These are phyloP conservation scores for Schizonepeta tenuifolia DNA, from an alignment of 257 asterid genomes.

Conservation along the genomic window DNA sequence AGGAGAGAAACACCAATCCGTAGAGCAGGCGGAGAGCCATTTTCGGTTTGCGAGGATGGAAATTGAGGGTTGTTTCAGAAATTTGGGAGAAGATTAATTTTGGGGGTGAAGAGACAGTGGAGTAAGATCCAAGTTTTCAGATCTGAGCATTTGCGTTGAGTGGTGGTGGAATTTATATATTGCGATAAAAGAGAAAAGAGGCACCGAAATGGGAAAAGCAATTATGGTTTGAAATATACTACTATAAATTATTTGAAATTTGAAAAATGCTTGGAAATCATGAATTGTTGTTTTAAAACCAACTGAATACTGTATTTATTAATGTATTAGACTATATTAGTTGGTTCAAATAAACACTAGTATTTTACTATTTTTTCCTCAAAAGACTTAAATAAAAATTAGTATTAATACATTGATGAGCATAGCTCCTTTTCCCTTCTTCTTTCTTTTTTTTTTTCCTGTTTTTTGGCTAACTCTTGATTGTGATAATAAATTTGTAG, in stretches of 20 bases:
- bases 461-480: too few species aligned
- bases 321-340: background rate
- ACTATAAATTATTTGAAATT: conserved; percentile 4
- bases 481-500: too few species aligned
- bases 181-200: background rate
- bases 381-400: too few species aligned
- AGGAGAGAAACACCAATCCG: conserved; percentile 50
- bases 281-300: background rate
- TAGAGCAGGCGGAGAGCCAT: conserved; percentile 53
- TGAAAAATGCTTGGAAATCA: conserved; percentile 13
- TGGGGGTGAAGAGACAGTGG: conserved; percentile 18
- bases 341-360: too few species aligned
- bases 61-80: too few species aligned
- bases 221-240: background rate
- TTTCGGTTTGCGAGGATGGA: background rate
- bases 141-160: conserved; percentile 6
- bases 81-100: background rate
- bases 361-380: too few species aligned
- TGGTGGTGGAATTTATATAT: background rate
- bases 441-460: too few species aligned
- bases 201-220: background rate
- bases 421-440: too few species aligned
- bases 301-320: background rate
- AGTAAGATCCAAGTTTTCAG: conserved; percentile 45
- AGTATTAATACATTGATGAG: too few species aligned